Percentiles rank a stretch among this genome's conserved stretches.
These are phyloP conservation scores for Agaricus subrufescens DNA, from an alignment of 768 basidiomycete genomes.

Conservation along the genomic window DNA sequence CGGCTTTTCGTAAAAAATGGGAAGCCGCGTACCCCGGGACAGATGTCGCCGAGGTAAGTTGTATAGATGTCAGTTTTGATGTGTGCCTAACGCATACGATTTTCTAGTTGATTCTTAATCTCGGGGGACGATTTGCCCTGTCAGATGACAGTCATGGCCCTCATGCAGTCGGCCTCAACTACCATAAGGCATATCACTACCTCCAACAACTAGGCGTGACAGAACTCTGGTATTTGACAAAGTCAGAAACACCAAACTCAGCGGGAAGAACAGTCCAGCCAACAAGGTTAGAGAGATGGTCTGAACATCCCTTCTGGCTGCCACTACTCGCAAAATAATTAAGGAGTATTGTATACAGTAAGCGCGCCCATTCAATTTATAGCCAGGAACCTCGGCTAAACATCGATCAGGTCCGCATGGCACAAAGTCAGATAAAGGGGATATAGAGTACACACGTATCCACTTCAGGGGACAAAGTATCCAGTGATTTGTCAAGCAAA, in stretches of 20 bases:
- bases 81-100: background rate
- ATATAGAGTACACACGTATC: no score
- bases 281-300: conserved; percentile 48
- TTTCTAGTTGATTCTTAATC: conserved; percentile 60
- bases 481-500: no score
- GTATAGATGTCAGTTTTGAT: background rate
- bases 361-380: background rate
- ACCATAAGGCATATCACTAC: conserved; percentile 61
- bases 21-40: conserved; percentile 72
- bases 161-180: conserved; percentile 84
- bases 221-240: conserved; percentile 61
- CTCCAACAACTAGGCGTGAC: conserved; percentile 52
- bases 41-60: conserved; percentile 67
- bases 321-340: background rate
- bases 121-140: conserved; percentile 72
- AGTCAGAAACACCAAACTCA: conserved; percentile 32
- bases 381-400: no score
- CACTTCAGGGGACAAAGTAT: no score
- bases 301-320: conserved; percentile 56
- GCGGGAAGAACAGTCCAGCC: conserved; percentile 42
- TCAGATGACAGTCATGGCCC: conserved; percentile 98
- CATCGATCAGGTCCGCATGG: no score
- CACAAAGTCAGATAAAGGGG: no score
- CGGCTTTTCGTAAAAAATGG: conserved; percentile 94
- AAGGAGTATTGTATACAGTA: background rate